phyloP scores from a whole-genome alignment of 192 early-diverging fungal genomes.

The Coemansia asiatica region DNA sequence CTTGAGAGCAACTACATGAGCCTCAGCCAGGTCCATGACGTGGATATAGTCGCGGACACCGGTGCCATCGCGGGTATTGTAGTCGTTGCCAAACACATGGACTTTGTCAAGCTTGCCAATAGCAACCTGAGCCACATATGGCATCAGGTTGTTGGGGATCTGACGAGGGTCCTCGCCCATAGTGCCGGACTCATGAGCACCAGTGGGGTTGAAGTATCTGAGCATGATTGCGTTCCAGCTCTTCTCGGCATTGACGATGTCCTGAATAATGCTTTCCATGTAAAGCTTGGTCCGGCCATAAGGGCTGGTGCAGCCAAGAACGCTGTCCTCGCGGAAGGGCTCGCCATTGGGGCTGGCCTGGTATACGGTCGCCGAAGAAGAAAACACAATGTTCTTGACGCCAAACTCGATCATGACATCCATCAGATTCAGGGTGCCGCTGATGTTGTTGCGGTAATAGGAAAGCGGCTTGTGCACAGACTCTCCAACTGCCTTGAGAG shows the following conservation, averaged over 20 bases:
- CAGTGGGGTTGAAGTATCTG: constrained; percentile 95
- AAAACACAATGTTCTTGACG: constrained; percentile 91
- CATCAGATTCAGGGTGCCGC: constrained; percentile 82
- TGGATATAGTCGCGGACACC: constrained; percentile 95
- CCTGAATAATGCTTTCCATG: constrained; percentile 80
- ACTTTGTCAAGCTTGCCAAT: constrained; percentile 79
- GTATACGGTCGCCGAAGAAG: constrained; percentile 91
- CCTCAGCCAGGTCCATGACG: constrained; percentile 88
- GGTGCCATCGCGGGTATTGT: constrained; percentile 89
- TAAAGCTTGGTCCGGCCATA: constrained; percentile 97
- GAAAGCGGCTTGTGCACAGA: constrained; percentile 73
- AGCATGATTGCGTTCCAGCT: constrained; percentile 68
- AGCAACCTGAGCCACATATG: constrained; percentile 83
- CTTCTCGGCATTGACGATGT: constrained; percentile 63
- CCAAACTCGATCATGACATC: constrained; percentile 79
- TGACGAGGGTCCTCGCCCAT: constrained; percentile 91
- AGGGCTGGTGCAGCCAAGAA: constrained; percentile 79
- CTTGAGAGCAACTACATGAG: constrained; percentile 81
- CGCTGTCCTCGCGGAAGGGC: constrained; percentile 58
- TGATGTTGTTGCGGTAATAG: constrained; percentile 95
- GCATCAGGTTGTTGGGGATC: constrained; percentile 88
- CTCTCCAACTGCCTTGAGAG: constrained; percentile 86
- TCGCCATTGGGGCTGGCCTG: constrained; percentile 60
- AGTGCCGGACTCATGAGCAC: constrained; percentile 84
- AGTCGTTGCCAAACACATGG: constrained; percentile 90